phyloP scores from a whole-genome alignment of 345 rosid species.

The Acer negundo region DNA sequence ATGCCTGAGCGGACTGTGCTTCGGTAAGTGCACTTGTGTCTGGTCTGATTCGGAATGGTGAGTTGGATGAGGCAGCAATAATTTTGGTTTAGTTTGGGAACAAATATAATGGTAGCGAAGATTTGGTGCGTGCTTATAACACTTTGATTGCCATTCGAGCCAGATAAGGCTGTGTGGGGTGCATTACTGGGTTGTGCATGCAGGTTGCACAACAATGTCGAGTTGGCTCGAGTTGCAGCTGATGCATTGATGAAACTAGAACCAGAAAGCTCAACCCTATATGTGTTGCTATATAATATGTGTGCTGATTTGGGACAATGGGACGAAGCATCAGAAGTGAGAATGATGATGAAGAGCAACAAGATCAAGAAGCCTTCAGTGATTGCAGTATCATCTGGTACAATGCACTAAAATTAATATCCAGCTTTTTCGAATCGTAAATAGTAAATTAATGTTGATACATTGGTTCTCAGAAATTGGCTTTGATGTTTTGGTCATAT shows the following conservation, averaged over 20 bases:
- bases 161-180: conserved; percentile 77
- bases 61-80: conserved; percentile 57
- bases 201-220: conserved; percentile 52
- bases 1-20: conserved; percentile 56
- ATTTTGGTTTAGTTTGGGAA: conserved; percentile 38
- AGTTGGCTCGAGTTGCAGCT: conserved; percentile 62
- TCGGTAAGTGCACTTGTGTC: conserved; percentile 61
- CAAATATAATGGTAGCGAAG: conserved; percentile 28
- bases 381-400: conserved; percentile 1
- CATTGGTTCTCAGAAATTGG: no score
- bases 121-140: conserved; percentile 60
- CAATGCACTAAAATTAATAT: conserved; percentile 23
- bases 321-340: conserved; percentile 62
- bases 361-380: conserved; percentile 53
- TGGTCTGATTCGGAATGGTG: conserved; percentile 60
- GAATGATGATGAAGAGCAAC: conserved; percentile 52
- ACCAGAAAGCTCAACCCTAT: conserved; percentile 72
- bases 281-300: conserved; percentile 66
- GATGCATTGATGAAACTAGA: conserved; percentile 66
- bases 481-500: not conserved
- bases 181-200: conserved; percentile 64
- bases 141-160: conserved; percentile 73
- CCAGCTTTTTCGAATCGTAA: not conserved
- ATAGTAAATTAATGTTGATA: no score
- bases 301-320: conserved; percentile 61